These are phyloP conservation scores for Aspergillus fijiensis DNA, from an alignment of 2,329 filamentous ascomycete species.

Conservation along the genomic window DNA sequence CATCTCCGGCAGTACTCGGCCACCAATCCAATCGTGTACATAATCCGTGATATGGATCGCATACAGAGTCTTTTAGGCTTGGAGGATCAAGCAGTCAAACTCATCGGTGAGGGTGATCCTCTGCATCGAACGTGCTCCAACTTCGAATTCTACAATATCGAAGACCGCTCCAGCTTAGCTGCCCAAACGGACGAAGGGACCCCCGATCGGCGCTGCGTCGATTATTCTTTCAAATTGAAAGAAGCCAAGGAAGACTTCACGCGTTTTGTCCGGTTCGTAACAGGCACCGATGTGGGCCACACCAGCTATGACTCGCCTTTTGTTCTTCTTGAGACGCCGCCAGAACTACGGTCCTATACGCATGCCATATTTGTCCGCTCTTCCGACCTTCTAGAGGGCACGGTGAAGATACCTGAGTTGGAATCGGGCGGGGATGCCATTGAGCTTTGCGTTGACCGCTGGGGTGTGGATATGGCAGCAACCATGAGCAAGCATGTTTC, in stretches of 20 bases:
- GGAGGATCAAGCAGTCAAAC: conserved; percentile 43
- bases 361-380: conserved; percentile 42
- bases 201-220: conserved; percentile 46
- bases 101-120: conserved; percentile 46
- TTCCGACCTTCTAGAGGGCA: conserved; percentile 34
- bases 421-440: conserved; percentile 61
- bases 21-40: conserved; percentile 43
- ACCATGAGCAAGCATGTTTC: conserved; percentile 58
- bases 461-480: conserved; percentile 52
- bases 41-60: conserved; percentile 42
- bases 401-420: conserved; percentile 51
- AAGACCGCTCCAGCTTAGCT: conserved; percentile 40
- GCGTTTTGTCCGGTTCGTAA: conserved; percentile 59
- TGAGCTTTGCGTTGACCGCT: conserved; percentile 60
- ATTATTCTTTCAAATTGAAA: conserved; percentile 51
- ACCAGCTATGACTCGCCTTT: conserved; percentile 61
- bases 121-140: conserved; percentile 50
- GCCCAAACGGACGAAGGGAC: conserved; percentile 32
- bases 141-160: conserved; percentile 50
- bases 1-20: conserved; percentile 38
- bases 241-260: conserved; percentile 61
- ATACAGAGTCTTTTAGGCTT: conserved; percentile 45
- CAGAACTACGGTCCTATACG: conserved; percentile 55
- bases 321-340: conserved; percentile 58
- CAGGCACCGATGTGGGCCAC: conserved; percentile 53